Evolutionary conservation across 2,329 filamentous ascomycete species (phyloP).

Genomic region (Paecilomyces fulvus): DNA sequence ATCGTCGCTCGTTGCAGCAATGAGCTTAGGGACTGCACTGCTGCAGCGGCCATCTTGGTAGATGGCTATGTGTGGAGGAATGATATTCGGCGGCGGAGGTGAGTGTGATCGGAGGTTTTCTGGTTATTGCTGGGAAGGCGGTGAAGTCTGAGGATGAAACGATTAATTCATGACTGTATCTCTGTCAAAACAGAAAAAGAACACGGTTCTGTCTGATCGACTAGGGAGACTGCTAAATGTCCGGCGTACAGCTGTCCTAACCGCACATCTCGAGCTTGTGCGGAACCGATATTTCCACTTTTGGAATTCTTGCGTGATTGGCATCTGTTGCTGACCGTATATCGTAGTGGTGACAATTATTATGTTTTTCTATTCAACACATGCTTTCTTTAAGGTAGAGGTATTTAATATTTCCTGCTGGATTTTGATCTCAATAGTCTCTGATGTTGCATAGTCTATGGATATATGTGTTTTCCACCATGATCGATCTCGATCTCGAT

Average conservation of each 20-base stretch:
- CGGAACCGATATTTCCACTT: constrained; percentile 1
- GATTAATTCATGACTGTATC: background rate
- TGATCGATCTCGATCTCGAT: no score
- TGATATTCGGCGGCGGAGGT: background rate
- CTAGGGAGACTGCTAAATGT: background rate
- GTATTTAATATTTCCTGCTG: background rate
- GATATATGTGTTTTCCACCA: background rate
- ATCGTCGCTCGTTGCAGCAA: constrained; percentile 51
- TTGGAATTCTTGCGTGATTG: background rate
- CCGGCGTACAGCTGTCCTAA: background rate
- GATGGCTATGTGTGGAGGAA: background rate
- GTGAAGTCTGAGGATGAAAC: background rate
- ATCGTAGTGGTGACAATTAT: background rate
- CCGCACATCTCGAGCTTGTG: background rate
- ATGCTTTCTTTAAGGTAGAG: background rate
- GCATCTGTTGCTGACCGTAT: background rate
- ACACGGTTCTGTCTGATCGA: background rate
- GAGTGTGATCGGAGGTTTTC: background rate
- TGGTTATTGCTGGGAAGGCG: background rate
- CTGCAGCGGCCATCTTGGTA: constrained; percentile 30
- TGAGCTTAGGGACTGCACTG: constrained; percentile 42
- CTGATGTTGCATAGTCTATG: background rate
- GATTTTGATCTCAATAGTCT: background rate
- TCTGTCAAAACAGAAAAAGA: background rate
- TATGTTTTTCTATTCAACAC: background rate